A percentile compares a stretch with the other conserved stretches of the same genome.
Conservation (phyloP, 495 filamentous ascomycete species). For the Cairneyella variabilis region DNA sequence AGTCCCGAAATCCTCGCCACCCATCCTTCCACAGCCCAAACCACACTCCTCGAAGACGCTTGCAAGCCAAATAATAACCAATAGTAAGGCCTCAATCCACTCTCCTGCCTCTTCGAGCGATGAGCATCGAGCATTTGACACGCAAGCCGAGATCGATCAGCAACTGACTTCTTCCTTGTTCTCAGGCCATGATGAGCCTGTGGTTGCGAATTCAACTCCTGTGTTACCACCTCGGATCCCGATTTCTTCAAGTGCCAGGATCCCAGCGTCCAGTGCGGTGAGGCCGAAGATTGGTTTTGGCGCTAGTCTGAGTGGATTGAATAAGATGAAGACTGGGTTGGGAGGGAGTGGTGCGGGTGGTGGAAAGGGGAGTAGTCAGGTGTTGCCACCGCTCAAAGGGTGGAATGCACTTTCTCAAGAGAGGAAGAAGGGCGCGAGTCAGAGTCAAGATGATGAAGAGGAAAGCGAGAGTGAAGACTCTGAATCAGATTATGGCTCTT, state of each 20-base stretch:
- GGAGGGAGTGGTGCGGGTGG: no score
- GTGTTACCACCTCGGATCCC: slow-evolving; percentile 5
- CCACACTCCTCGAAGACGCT: not conserved
- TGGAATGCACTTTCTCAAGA: not conserved
- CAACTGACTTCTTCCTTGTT: slow-evolving; percentile 26
- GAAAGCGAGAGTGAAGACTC: not conserved
- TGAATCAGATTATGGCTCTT: no score
- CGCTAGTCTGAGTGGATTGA: slow-evolving; percentile 9
- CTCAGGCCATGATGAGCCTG: slow-evolving; percentile 3
- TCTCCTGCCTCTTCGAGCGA: not conserved
- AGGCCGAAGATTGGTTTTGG: slow-evolving; percentile 4
- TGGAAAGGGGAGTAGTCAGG: no score
- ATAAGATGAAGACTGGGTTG: not conserved
- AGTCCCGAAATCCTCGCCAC: slow-evolving; percentile 7
- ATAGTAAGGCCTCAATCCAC: slow-evolving; percentile 4
- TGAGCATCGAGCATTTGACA: no score
- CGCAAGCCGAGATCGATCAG: slow-evolving; percentile 22
- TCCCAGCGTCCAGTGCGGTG: not conserved
- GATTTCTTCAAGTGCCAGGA: slow-evolving; percentile 1
- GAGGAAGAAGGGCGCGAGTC: not conserved
- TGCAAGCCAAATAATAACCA: not conserved
- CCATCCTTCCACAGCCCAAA: not conserved
- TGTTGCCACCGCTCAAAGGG: not conserved
- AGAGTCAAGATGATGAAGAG: slow-evolving; percentile 4
- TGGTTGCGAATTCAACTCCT: not conserved